Percentiles rank a stretch among this genome's conserved stretches.
phyloP scores from a whole-genome alignment of 139 green algal species.

The Gonium pectorale region DNA sequence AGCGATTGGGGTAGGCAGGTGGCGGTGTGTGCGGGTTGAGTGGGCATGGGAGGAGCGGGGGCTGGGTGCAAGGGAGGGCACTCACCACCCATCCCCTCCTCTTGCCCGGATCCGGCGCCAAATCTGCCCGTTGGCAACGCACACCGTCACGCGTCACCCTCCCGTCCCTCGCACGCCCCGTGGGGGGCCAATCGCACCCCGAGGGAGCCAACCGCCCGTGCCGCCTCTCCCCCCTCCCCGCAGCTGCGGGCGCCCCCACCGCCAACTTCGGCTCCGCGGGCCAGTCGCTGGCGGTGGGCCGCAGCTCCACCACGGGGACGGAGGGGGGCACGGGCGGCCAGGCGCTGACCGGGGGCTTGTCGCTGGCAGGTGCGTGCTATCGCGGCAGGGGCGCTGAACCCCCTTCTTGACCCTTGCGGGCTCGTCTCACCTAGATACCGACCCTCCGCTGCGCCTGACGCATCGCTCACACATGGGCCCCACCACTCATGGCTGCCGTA shows the following conservation, averaged over 20 bases:
- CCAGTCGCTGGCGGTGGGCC: not conserved
- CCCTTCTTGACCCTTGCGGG: not conserved
- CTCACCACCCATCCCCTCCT: not conserved
- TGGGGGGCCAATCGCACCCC: no score
- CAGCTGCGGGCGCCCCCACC: slow-evolving; percentile 3
- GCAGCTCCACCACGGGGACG: not conserved
- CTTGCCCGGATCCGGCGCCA: not conserved
- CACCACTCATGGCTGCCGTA: not conserved
- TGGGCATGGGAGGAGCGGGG: no score
- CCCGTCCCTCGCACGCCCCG: no score
- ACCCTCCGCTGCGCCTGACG: no score
- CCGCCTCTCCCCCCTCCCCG: not conserved
- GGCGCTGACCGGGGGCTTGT: not conserved
- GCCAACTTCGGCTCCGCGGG: slow-evolving; percentile 31
- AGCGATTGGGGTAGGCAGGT: not conserved
- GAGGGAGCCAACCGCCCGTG: not conserved
- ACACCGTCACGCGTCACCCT: not conserved
- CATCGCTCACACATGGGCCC: not conserved
- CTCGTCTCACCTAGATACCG: no score
- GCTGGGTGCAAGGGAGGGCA: not conserved
- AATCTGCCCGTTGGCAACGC: not conserved
- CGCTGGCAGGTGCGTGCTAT: slow-evolving; percentile 18
- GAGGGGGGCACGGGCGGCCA: not conserved
- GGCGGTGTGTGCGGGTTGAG: not conserved
- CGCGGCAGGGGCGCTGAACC: not conserved